Conservation (phyloP, 2,329 filamentous ascomycete species). For the Pestalotiopsis sp. region DNA sequence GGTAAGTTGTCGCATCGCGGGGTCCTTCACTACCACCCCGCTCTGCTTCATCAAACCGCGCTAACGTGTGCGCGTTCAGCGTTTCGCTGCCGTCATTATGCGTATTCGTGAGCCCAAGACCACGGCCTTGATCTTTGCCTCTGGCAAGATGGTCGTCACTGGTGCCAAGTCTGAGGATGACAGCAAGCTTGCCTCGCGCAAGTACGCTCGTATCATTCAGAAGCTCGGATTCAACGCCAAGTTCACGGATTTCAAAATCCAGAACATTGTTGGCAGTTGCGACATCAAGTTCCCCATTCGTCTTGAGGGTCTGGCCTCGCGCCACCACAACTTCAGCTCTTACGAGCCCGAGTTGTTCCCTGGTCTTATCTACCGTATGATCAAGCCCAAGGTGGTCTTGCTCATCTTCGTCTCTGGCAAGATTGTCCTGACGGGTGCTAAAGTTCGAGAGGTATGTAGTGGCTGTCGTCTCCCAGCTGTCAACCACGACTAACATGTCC, state of each 20-base stretch:
- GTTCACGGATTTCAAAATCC: slow-evolving; percentile 99
- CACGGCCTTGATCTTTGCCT: slow-evolving; percentile 95
- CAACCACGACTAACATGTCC: background rate
- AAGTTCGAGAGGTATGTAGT: slow-evolving; percentile 71
- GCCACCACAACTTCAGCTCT: slow-evolving; percentile 99
- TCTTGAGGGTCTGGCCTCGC: slow-evolving; percentile 89
- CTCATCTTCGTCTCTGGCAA: slow-evolving; percentile 98
- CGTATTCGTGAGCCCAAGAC: slow-evolving; percentile 99
- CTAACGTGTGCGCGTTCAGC: slow-evolving; percentile 52
- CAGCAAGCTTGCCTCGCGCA: slow-evolving; percentile 92
- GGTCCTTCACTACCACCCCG: slow-evolving; percentile 21
- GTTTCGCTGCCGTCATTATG: slow-evolving; percentile 99
- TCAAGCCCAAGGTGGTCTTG: slow-evolving; percentile 98
- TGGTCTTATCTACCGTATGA: slow-evolving; percentile 99
- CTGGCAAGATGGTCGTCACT: slow-evolving; percentile 99
- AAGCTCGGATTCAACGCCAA: slow-evolving; percentile 99
- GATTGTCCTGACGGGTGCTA: slow-evolving; percentile 96
- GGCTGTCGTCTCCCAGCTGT: background rate
- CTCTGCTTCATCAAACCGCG: background rate
- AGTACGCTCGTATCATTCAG: slow-evolving; percentile 98
- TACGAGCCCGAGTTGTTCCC: slow-evolving; percentile 99
- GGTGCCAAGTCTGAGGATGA: slow-evolving; percentile 98
- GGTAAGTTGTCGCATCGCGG: slow-evolving; percentile 54
- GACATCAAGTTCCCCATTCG: slow-evolving; percentile 99
- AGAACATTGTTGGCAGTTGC: slow-evolving; percentile 98